Evolutionary conservation across 345 rosid genomes (phyloP), one percentile per base, ranked within the genome.

Genomic region (Dimocarpus longan): DNA sequence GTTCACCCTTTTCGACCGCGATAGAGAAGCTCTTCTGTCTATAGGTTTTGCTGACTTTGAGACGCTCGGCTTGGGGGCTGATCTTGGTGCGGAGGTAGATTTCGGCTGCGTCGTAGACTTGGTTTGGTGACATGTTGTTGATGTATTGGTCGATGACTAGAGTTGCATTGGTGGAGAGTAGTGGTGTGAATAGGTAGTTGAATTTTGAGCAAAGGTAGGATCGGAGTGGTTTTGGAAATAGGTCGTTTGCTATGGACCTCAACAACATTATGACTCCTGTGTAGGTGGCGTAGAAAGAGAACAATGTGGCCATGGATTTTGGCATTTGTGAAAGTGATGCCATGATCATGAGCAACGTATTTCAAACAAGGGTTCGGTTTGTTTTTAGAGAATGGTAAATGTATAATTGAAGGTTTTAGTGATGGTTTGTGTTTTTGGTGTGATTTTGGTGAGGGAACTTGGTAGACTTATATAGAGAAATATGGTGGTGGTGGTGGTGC

Each of bases 51-150:
- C 89, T 84, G 32, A 90, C 81, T 56, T 75, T 85, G 42, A 90
- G 73, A 0, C 88, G 79, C 57, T 66, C 85, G 4, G 85, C 80
- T 2, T 82, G 74, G 0, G 91, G 88, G 22, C 83, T 82, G 65
- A 88, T 84, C 59, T 86, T 88, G 86, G 85, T 76, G 5, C 81
- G 81, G 66, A 88, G 87, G 22, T 88, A 90, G 60, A 81, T 48
- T 79, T 86, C 90, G 22, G 88, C 86, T 8, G 91, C 90, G 26
- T 79, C 86, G 66, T 71, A 87, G 19, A 87, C 83, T 59, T 87
- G 83, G 60, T 90, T 88, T 28, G 77, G 28, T 19, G 82, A 48
- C 0, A 73, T 21, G 8, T 89, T 87, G 48, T 60, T 74, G 65
- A 4, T 3, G 76, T 88, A 86, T 46, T 90, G 89, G 37, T 32